A percentile compares a stretch with the other conserved stretches of the same genome.
Conservation (phyloP, 2,329 filamentous ascomycete species). For the Fusarium caatingaense region DNA sequence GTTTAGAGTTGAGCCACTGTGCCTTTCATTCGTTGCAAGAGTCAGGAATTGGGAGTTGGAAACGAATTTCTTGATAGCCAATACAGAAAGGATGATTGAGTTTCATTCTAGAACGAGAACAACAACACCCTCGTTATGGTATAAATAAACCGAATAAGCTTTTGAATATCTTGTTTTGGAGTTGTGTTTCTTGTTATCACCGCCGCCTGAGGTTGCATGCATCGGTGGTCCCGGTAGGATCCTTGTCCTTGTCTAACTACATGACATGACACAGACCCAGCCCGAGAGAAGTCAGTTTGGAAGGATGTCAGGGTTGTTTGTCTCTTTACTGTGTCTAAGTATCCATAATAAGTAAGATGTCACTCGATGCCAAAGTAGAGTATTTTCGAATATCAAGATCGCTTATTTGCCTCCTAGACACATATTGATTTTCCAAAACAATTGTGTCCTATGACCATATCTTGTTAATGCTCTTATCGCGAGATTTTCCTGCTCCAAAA, state of each 20-base stretch:
- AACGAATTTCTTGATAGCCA: constrained; percentile 8
- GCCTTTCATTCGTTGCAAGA: constrained; percentile 29
- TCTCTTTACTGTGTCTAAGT: not conserved
- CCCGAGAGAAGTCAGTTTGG: not conserved
- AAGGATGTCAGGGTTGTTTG: not conserved
- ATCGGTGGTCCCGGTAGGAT: not conserved
- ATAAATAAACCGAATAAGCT: not conserved
- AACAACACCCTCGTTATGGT: not conserved
- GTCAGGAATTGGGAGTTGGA: constrained; percentile 9
- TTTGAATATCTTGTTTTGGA: not conserved
- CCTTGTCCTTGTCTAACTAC: not conserved
- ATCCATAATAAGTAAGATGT: not conserved
- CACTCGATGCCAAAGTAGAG: not conserved
- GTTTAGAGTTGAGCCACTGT: constrained; percentile 33
- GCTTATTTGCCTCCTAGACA: not conserved
- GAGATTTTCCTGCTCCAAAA: not conserved
- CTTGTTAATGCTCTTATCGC: not conserved
- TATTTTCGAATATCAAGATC: not conserved
- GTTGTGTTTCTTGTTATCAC: not conserved
- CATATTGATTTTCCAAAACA: not conserved
- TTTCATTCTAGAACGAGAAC: constrained; percentile 3
- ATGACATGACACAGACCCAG: not conserved
- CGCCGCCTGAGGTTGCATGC: not conserved
- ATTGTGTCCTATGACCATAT: not conserved
- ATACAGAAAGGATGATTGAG: not conserved